These are phyloP conservation scores for Amanita fuliginea DNA, from an alignment of 768 basidiomycete species.

Conservation along the genomic window DNA sequence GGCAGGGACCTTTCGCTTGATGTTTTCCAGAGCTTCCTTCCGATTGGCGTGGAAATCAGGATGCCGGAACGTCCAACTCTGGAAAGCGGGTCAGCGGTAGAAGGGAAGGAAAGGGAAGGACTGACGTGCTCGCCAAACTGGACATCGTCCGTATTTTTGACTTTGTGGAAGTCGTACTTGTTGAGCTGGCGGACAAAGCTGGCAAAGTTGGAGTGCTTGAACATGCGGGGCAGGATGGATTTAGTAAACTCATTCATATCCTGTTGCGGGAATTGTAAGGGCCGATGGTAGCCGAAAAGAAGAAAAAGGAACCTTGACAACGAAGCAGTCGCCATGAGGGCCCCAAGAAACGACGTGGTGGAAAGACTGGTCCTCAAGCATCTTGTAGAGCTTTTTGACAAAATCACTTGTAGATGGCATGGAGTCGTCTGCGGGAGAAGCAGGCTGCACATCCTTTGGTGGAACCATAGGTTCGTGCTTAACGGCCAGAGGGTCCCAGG, in stretches of 20 bases:
- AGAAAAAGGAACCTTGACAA: constrained; percentile 50
- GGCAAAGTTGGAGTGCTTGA: constrained; percentile 94
- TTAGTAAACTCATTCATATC: constrained; percentile 98
- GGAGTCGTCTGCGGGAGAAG: constrained; percentile 41
- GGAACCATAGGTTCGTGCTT: neutral
- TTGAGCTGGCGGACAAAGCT: constrained; percentile 88
- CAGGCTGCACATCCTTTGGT: neutral
- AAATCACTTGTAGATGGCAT: constrained; percentile 90
- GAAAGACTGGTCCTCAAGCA: constrained; percentile 77
- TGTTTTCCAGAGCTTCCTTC: constrained; percentile 44
- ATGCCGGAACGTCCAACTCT: constrained; percentile 53
- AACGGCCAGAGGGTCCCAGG: neutral
- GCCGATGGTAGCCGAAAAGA: neutral
- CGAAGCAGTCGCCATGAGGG: constrained; percentile 76
- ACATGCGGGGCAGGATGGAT: constrained; percentile 79
- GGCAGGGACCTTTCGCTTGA: constrained; percentile 48
- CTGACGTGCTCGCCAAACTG: constrained; percentile 54
- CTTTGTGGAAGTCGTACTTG: constrained; percentile 97
- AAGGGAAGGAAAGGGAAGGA: constrained; percentile 6
- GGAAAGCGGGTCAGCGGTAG: neutral
- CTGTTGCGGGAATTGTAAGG: neutral
- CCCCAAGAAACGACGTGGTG: constrained; percentile 75
- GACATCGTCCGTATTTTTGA: constrained; percentile 80
- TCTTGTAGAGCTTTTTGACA: constrained; percentile 91
- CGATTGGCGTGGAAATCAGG: constrained; percentile 47